Conservation (phyloP, 768 basidiomycete species). For the Mycena floridula region DNA sequence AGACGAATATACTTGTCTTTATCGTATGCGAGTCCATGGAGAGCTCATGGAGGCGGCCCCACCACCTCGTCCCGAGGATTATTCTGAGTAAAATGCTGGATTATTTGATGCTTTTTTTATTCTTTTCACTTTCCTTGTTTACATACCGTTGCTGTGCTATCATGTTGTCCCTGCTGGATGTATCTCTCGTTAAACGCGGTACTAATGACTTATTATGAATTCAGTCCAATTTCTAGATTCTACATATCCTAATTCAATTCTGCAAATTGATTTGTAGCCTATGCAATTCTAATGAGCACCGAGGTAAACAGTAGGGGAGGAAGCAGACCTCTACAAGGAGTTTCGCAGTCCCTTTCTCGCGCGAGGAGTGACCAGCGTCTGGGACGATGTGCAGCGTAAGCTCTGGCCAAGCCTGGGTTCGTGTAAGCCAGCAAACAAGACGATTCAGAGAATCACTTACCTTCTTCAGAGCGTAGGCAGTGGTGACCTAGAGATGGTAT, state of each 20-base stretch:
- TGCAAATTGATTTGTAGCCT: conserved; percentile 41
- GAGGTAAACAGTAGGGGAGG: too few species aligned
- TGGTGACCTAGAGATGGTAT: conserved; percentile 72
- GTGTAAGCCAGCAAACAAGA: too few species aligned
- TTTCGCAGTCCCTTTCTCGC: conserved; percentile 65
- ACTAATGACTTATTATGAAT: not conserved
- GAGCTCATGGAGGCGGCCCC: conserved; percentile 39
- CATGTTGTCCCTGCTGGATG: not conserved
- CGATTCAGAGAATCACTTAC: conserved; percentile 14
- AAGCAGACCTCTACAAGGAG: conserved; percentile 60
- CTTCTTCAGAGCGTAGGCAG: conserved; percentile 78
- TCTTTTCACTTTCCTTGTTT: conserved; percentile 5
- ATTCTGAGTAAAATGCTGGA: not conserved
- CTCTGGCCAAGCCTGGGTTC: conserved; percentile 80
- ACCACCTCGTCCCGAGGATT: conserved; percentile 25
- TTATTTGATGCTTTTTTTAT: conserved; percentile 10
- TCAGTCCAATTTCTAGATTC: not conserved
- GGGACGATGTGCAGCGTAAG: conserved; percentile 69
- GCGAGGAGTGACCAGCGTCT: conserved; percentile 83
- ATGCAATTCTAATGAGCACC: conserved; percentile 1
- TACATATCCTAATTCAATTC: conserved; percentile 14
- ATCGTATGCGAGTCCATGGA: conserved; percentile 79
- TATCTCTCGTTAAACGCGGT: not conserved
- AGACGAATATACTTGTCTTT: conserved; percentile 82
- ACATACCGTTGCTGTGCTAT: not conserved